Base-by-base conservation (phyloP, 805 yeast genomes). In the Metschnikowia henanensis region DNA sequence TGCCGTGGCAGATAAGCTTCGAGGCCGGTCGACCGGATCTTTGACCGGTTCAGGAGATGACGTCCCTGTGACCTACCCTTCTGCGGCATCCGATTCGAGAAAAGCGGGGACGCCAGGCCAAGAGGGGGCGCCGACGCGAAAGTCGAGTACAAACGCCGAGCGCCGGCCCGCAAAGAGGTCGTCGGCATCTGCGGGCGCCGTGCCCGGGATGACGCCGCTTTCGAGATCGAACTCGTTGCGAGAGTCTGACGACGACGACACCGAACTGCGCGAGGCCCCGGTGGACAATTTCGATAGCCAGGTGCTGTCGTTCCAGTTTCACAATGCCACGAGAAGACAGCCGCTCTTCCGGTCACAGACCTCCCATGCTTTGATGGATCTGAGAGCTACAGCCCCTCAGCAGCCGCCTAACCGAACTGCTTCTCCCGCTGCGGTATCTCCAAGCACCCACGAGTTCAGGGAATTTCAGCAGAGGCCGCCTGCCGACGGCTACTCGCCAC, bases 401-500 rank as follows among this genome's bases (percentile, higher is more conserved):
- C 46, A 41, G 23, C 38, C 31, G n/a, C 42, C 21, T 5, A 30
- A 20, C 6, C 16, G 35, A n/a, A 22, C 25, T 6, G 17, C 17
- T 28, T 30, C 39, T 5, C 40, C 34, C 15, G 39, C 38, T 15
- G 44, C 45, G 6, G 41, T 46, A 10, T 47, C 44, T 20, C 43
- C 40, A 16, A 35, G 22, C 36, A 44, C 43, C 9, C 46, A 39
- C 29, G 50, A 41, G 35, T 36, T 35, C 29, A 41, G 21, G 4
- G 45, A 44, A 5, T 19, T 17, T 12, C 42, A 22, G 5, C 20
- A 34, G 30, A 50, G 50, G 12, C 28, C 41, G 7, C 38, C 41
- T 9, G 15, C 36, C 13, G 53, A 50, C 5, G 47, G 51, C 16
- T 49, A 41, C 39, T 43, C 48, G n/a, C 55, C 55, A 2, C 34